Evolutionary conservation across 2,329 filamentous ascomycete genomes (phyloP), one percentile per base, ranked within the genome.

Genomic region (Beauveria sp.): DNA sequence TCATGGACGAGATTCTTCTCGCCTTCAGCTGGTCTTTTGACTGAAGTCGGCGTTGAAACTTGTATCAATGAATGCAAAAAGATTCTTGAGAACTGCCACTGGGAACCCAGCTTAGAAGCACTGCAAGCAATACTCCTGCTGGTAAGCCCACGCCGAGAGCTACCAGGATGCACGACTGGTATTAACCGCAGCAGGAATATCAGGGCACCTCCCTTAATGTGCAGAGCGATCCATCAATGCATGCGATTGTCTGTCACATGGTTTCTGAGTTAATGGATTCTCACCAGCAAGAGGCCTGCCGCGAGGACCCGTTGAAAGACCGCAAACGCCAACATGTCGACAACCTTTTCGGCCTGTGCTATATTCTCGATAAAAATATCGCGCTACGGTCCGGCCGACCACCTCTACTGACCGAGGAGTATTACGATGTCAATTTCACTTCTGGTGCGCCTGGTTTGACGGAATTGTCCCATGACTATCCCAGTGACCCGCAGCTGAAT

Each of bases 371-470:
- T 56, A 72, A 72, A 51, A 67, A 72, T 4, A 57, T 67, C 7
- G 60, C 68, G 1, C 62, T 72, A 1, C 66, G 67, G 3, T 63
- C 64, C 1, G 69, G 69, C 3, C 56, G 63, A 2, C 68, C 66
- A 1, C 69, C 70, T 0, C 20, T 68, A 0, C 60, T 72, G 3
- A 68, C 72, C 1, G 79, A 82, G 56, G 78, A 80, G 6, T 77
- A 80, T 59, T 83, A 80, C 65, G 79, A 83, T 65, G 68, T 83
- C n/a, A 76, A 76, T 0, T 68, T 80, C 1, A 79, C 79, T 1
- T 67, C 70, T 18, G 70, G 22, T 31, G 28, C 22, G 5, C 22
- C 22, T 49, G 24, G 24, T 49, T 14, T 2, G 50, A 38, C 31
- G 20, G 50, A 52, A 16, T 49, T 14, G 12, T 10, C 7, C 8